A percentile compares a stretch with the other conserved stretches of the same genome.
phyloP scores from a whole-genome alignment of 2,329 filamentous ascomycete species.

The Botrytis aclada region DNA sequence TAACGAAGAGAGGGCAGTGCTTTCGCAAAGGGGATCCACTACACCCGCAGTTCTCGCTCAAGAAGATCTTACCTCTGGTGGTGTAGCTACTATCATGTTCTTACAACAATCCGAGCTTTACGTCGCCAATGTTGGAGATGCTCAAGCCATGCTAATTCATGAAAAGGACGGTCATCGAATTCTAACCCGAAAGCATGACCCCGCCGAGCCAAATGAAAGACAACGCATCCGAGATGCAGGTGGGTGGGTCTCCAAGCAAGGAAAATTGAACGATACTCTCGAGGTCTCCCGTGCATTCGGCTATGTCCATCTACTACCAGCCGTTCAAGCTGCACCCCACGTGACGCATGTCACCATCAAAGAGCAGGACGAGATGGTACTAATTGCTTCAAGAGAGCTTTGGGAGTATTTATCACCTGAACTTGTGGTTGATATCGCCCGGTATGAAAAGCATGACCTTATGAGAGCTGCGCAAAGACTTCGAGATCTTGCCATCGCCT shows the following conservation, averaged over 20 bases:
- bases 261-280: conserved; percentile 86
- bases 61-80: conserved; percentile 85
- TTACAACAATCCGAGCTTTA: conserved; percentile 86
- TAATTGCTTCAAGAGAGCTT: conserved; percentile 86
- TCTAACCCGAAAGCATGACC: conserved; percentile 89
- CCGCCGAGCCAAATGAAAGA: conserved; percentile 78
- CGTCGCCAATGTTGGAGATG: conserved; percentile 93
- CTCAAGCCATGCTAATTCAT: conserved; percentile 91
- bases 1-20: conserved; percentile 66
- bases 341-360: conserved; percentile 74
- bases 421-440: conserved; percentile 85
- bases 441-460: conserved; percentile 80
- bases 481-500: conserved; percentile 90
- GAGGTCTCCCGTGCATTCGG: conserved; percentile 94
- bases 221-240: conserved; percentile 90
- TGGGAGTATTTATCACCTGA: conserved; percentile 94
- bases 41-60: conserved; percentile 76
- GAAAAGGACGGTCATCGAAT: conserved; percentile 80
- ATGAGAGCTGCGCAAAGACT: conserved; percentile 96
- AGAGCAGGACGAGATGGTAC: conserved; percentile 88
- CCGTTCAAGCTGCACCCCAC: conserved; percentile 86
- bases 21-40: conserved; percentile 67
- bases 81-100: conserved; percentile 88
- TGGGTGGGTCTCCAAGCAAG: conserved; percentile 92
- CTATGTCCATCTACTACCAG: conserved; percentile 87